Evolutionary conservation across 2,329 filamentous ascomycete species (phyloP).

Genomic region (Trichoderma sp.): DNA sequence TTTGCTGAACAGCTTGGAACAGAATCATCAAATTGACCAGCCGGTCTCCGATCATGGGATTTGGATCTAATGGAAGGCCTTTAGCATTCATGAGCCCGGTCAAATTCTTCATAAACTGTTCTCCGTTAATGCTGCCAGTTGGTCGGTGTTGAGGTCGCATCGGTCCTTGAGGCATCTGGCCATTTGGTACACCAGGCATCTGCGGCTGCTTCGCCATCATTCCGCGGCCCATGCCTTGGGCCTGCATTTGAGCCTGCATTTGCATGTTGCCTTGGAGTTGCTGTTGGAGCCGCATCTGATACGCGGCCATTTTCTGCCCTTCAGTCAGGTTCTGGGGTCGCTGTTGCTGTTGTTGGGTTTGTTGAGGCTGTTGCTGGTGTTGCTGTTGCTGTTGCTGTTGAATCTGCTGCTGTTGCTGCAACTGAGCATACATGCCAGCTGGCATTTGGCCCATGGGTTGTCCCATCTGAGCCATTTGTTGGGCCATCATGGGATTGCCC

Average conservation of each 20-base stretch:
- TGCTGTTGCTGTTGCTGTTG: constrained; percentile 39
- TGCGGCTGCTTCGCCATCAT: constrained; percentile 56
- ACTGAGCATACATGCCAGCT: constrained; percentile 40
- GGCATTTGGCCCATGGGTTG: constrained; percentile 49
- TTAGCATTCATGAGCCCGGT: constrained; percentile 73
- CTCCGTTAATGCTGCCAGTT: constrained; percentile 50
- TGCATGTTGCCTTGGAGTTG: constrained; percentile 61
- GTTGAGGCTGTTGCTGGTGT: constrained; percentile 62
- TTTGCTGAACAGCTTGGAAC: constrained; percentile 70
- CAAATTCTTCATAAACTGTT: constrained; percentile 73
- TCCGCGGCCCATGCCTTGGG: constrained; percentile 43
- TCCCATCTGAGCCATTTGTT: constrained; percentile 48
- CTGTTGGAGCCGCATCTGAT: constrained; percentile 80
- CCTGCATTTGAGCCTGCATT: constrained; percentile 52
- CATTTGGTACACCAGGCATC: constrained; percentile 50
- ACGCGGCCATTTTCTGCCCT: constrained; percentile 70
- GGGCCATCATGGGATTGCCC: constrained; percentile 52
- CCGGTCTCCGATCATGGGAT: constrained; percentile 70
- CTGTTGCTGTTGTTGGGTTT: constrained; percentile 47
- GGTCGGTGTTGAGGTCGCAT: constrained; percentile 51
- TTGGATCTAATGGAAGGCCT: constrained; percentile 69
- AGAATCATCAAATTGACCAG: constrained; percentile 72
- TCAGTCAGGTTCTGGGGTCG: constrained; percentile 47
- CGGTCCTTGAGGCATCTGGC: constrained; percentile 50
- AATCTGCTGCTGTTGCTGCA: constrained; percentile 46